These are phyloP conservation scores for Globisporangium rhizosaccharum DNA, from an alignment of 352 stramenopile genomes.

Conservation along the genomic window DNA sequence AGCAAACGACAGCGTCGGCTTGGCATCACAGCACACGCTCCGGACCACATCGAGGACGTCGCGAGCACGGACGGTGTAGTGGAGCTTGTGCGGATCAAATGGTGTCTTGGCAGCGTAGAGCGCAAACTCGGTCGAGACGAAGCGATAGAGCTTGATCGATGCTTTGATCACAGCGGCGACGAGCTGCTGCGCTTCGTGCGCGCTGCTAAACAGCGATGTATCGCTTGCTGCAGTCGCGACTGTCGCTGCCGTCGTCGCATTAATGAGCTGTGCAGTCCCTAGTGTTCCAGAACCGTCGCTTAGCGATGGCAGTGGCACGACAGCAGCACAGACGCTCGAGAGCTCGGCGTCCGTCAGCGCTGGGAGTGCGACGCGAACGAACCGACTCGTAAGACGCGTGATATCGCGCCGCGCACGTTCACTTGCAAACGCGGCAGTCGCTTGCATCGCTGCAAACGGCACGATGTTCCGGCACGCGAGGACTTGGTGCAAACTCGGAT, in stretches of 20 bases:
- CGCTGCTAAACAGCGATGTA: neutral
- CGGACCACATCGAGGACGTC: slow-evolving; percentile 44
- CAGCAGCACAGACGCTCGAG: slow-evolving; percentile 39
- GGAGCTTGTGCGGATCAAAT: slow-evolving; percentile 35
- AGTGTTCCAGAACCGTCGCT: neutral
- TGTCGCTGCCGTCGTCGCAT: neutral
- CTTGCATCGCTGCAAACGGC: slow-evolving; percentile 25
- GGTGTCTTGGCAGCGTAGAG: slow-evolving; percentile 8
- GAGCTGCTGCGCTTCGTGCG: slow-evolving; percentile 34
- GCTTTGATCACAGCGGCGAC: slow-evolving; percentile 41
- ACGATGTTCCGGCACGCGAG: slow-evolving; percentile 20
- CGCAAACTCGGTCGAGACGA: slow-evolving; percentile 20
- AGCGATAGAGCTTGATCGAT: slow-evolving; percentile 45
- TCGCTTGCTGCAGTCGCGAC: neutral
- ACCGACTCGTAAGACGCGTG: slow-evolving; percentile 22
- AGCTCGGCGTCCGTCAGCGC: slow-evolving; percentile 38
- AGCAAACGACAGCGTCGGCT: slow-evolving; percentile 20
- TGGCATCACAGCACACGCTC: slow-evolving; percentile 35
- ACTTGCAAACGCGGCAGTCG: neutral
- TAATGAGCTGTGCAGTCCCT: neutral
- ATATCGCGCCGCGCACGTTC: slow-evolving; percentile 10
- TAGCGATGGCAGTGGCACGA: slow-evolving; percentile 6
- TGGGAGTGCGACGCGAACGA: slow-evolving; percentile 29
- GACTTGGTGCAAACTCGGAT: slow-evolving; percentile 28
- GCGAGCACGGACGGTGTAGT: slow-evolving; percentile 39